Base-by-base conservation (phyloP, 768 basidiomycete species). In the Calocybe cyanea region DNA sequence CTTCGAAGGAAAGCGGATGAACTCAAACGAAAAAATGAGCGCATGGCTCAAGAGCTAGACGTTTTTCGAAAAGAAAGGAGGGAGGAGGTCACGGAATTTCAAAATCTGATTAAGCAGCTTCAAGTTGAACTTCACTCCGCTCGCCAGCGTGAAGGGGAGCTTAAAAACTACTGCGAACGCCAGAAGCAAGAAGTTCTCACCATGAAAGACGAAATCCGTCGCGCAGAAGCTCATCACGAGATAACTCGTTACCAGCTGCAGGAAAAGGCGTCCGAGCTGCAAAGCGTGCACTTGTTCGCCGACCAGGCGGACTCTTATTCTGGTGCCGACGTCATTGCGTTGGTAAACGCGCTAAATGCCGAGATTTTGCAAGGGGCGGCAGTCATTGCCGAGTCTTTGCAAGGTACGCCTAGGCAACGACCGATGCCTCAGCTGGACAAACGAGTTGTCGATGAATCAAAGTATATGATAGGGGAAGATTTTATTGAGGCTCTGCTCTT, bases 281-380 rank as follows among this genome's bases (percentile, higher is more conserved):
- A 54, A 34, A 49, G 41, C 30, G 43, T 45, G 14, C 51, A 58
- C 33, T 23, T 42, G 14, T 56, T 52, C 23, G 38, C 50, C n/a
- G 46, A 45, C 20, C 45, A 46, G 24, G 49, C 45, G 8, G 57
- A 59, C 39, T 39, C 47, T 30, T 21, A 51, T 20, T 57, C 57
- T 7, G 50, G 49, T 17, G 56, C 55, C 34, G 57, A 59, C n/a
- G 48, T 57, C 23, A 52, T 57, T 24, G 25, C 15, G 7, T 54
- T 62, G 49, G 58, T 72, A 23, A 68, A 76, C 20, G 57, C 61
- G 0, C 55, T 78, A 46, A 78, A 79, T 50, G 58, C 62, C 18
- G 77, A 79, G 52, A 72, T 77, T 18, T 61, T 73, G 31, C 77
- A 79, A 48, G 61, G 63, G 10, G 57, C 70, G 2, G 71, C 74